Evolutionary conservation across 129 eudicot genomes (phyloP).

Genomic region (Flaveria robusta): DNA sequence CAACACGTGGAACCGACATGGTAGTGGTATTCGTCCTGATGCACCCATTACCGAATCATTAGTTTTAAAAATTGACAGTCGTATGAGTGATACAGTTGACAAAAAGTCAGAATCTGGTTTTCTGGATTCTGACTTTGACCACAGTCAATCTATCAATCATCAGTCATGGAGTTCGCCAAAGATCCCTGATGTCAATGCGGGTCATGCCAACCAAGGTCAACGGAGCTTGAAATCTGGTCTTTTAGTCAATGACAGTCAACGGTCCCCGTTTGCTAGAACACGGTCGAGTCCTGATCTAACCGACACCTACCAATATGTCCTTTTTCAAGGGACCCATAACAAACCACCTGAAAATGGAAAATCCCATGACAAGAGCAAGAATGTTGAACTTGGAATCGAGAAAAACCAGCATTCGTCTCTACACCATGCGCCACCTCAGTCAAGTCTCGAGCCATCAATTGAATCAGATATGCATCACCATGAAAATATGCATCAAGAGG

Average conservation of each 20-base stretch:
- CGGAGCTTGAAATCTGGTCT: conserved; percentile 49
- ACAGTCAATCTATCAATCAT: conserved; percentile 25
- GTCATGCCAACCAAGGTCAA: conserved; percentile 43
- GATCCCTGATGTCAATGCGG: conserved; percentile 28
- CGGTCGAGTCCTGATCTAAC: conserved; percentile 90
- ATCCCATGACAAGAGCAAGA: conserved; percentile 49
- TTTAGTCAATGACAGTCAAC: conserved; percentile 53
- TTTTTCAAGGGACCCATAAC: conserved; percentile 50
- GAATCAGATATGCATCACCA: conserved; percentile 44
- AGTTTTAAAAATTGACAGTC: conserved; percentile 34
- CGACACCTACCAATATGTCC: conserved; percentile 49
- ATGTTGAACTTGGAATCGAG: conserved; percentile 49
- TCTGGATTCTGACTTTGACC: conserved; percentile 39
- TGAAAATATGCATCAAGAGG: conserved; percentile 72
- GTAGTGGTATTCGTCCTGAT: conserved; percentile 76
- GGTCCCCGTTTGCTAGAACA: conserved; percentile 77
- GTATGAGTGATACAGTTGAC: conserved; percentile 28
- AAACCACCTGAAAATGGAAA: conserved; percentile 49
- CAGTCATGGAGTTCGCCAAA: conserved; percentile 43
- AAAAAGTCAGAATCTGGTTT: conserved; percentile 35
- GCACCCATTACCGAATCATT: conserved; percentile 43
- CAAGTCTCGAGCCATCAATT: conserved; percentile 40
- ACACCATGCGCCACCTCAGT: conserved; percentile 42
- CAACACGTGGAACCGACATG: conserved; percentile 88
- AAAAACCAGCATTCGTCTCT: conserved; percentile 44